A percentile compares a stretch with the other conserved stretches of the same genome.
These are phyloP conservation scores for Clavispora santaluciae DNA, from an alignment of 805 yeast genomes.

Conservation along the genomic window DNA sequence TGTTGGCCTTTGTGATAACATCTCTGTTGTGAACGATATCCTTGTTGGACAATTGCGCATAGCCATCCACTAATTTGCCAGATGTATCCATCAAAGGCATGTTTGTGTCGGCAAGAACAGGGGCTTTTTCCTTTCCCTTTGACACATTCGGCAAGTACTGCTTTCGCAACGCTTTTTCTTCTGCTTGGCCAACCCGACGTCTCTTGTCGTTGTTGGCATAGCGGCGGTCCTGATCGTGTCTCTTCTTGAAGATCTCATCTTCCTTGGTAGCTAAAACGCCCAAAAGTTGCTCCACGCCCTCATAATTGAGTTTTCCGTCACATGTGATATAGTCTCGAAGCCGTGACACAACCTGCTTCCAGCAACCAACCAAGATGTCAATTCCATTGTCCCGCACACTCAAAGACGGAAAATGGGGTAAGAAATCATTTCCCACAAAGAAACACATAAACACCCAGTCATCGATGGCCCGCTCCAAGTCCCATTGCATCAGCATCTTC, in stretches of 20 bases:
- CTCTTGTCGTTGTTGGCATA: slow-evolving; percentile 62
- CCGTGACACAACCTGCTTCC: slow-evolving; percentile 70
- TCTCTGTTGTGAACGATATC: slow-evolving; percentile 65
- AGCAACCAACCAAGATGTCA: slow-evolving; percentile 70
- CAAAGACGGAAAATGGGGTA: slow-evolving; percentile 91
- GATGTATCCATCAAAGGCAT: slow-evolving; percentile 72
- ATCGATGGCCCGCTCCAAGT: slow-evolving; percentile 91
- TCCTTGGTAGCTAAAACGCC: slow-evolving; percentile 66
- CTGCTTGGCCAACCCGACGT: slow-evolving; percentile 44
- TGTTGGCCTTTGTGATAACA: slow-evolving; percentile 62
- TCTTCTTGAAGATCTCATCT: slow-evolving; percentile 65
- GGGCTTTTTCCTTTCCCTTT: slow-evolving; percentile 74
- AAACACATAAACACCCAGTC: slow-evolving; percentile 99
- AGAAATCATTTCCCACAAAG: slow-evolving; percentile 96
- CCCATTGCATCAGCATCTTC: slow-evolving; percentile 67
- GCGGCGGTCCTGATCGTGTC: slow-evolving; percentile 66
- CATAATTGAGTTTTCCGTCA: slow-evolving; percentile 78
- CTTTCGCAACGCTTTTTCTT: slow-evolving; percentile 41
- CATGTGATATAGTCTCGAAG: slow-evolving; percentile 79
- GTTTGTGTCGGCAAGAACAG: slow-evolving; percentile 59
- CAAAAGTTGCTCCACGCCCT: slow-evolving; percentile 70
- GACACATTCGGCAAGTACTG: slow-evolving; percentile 50
- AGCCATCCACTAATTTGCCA: slow-evolving; percentile 69
- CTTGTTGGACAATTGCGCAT: slow-evolving; percentile 58
- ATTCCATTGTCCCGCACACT: slow-evolving; percentile 95